Evolutionary conservation across 257 asterid species (phyloP).

Genomic region (Fraxinus cuspidata): DNA sequence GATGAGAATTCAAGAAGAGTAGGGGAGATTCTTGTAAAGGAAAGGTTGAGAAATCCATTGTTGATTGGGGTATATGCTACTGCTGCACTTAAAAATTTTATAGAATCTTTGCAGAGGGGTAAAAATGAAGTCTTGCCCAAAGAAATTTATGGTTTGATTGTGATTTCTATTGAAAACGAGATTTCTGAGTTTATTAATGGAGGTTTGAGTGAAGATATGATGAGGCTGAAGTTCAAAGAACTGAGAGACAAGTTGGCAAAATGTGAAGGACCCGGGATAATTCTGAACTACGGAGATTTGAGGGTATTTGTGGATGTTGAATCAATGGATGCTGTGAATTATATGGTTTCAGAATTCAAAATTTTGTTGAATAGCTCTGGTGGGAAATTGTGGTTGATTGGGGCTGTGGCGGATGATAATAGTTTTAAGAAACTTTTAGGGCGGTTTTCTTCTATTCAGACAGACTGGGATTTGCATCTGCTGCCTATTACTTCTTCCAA

Average conservation of each 20-base stretch:
- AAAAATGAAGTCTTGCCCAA: constrained; percentile 52
- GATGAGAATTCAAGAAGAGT: constrained; percentile 69
- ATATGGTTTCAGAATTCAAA: constrained; percentile 52
- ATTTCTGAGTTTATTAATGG: constrained; percentile 45
- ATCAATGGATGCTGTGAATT: constrained; percentile 37
- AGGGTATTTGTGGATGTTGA: constrained; percentile 55
- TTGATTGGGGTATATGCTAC: constrained; percentile 69
- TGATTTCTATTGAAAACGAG: constrained; percentile 55
- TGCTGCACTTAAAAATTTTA: constrained; percentile 52
- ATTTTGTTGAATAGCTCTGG: constrained; percentile 44
- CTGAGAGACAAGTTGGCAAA: constrained; percentile 37
- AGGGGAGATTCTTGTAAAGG: constrained; percentile 51
- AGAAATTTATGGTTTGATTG: constrained; percentile 53
- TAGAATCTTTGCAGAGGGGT: constrained; percentile 49
- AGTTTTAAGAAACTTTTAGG: constrained; percentile 53
- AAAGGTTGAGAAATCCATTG: constrained; percentile 60
- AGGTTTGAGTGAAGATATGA: constrained; percentile 45
- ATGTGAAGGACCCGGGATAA: constrained; percentile 53
- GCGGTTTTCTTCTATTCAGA: constrained; percentile 59
- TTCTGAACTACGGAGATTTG: constrained; percentile 69
- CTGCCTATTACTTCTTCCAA: constrained; percentile 69
- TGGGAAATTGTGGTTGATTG: constrained; percentile 74
- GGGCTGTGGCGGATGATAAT: constrained; percentile 55
- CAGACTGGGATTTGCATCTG: constrained; percentile 79
- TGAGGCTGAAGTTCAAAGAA: constrained; percentile 55